These are phyloP conservation scores for Fraxinus baroniana DNA, from an alignment of 305 asterid species.

Conservation along the genomic window DNA sequence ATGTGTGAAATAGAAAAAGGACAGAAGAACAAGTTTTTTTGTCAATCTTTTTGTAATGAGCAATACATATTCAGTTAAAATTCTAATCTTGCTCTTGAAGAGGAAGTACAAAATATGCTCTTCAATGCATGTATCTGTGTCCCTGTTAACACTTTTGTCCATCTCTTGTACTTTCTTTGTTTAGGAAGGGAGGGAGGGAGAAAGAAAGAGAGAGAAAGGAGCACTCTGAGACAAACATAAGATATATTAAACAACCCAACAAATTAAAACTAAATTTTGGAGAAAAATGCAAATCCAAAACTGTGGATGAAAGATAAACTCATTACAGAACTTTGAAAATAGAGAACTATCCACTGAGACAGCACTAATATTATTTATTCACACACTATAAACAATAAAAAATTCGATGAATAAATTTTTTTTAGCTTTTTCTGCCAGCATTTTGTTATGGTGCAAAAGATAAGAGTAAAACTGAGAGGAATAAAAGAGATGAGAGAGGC, in stretches of 20 bases:
- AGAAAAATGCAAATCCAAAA: not conserved
- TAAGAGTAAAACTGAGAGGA: not conserved
- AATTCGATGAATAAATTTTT: not conserved
- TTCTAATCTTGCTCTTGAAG: not conserved
- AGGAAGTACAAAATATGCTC: not conserved
- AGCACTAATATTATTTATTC: not conserved
- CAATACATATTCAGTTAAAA: conserved; percentile 4
- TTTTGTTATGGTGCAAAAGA: not conserved
- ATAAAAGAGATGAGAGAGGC: not conserved
- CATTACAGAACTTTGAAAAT: not conserved
- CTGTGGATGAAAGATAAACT: not conserved
- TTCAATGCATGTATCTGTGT: not conserved
- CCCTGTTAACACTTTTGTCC: not conserved
- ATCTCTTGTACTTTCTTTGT: not conserved
- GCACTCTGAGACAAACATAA: not conserved
- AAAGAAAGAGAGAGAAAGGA: not conserved
- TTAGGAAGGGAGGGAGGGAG: too few species aligned
- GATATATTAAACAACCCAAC: not conserved
- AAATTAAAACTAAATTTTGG: not conserved
- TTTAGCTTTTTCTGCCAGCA: not conserved
- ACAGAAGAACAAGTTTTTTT: not conserved
- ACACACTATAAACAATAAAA: too few species aligned
- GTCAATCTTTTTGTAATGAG: not conserved
- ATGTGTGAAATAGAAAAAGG: not conserved
- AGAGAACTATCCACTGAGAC: not conserved